These are phyloP conservation scores for Sphenostylis stenocarpa DNA, from an alignment of 306 rosid genomes.

Conservation along the genomic window DNA sequence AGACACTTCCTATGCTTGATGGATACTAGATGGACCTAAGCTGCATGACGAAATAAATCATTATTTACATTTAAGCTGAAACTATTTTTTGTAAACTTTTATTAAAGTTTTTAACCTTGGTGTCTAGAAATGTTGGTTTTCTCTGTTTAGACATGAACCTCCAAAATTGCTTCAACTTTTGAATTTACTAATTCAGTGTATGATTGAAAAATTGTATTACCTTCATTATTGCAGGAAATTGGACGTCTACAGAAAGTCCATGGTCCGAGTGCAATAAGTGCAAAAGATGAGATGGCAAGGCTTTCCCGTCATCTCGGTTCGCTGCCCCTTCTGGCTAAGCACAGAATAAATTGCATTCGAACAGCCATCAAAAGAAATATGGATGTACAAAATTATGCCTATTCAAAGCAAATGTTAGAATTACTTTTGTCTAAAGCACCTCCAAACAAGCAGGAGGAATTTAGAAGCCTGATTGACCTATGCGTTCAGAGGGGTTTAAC, in stretches of 20 bases:
- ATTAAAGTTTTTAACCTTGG: neutral
- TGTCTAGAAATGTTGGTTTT: neutral
- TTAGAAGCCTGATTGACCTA: slow-evolving; percentile 78
- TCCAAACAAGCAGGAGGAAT: slow-evolving; percentile 82
- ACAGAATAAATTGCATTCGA: slow-evolving; percentile 90
- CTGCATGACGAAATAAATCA: slow-evolving; percentile 4
- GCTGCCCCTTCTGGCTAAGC: slow-evolving; percentile 92
- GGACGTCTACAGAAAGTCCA: slow-evolving; percentile 90
- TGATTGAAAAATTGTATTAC: neutral
- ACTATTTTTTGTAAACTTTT: neutral
- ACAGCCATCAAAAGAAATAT: slow-evolving; percentile 94
- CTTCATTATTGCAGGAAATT: slow-evolving; percentile 65
- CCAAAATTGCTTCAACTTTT: slow-evolving; percentile 11
- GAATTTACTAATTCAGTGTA: neutral
- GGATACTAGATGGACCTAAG: slow-evolving; percentile 3
- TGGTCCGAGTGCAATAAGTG: slow-evolving; percentile 92
- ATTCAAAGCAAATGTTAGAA: slow-evolving; percentile 94
- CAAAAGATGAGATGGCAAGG: slow-evolving; percentile 98
- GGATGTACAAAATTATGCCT: slow-evolving; percentile 91
- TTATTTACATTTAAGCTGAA: neutral
- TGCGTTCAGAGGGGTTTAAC: slow-evolving; percentile 89
- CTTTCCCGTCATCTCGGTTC: slow-evolving; percentile 95
- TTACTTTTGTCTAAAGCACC: slow-evolving; percentile 91
- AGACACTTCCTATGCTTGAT: neutral
- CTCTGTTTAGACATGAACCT: slow-evolving; percentile 11